Evolutionary conservation across 208 protist genomes (phyloP).

Genomic region (Trypanosomatidae sp.): DNA sequence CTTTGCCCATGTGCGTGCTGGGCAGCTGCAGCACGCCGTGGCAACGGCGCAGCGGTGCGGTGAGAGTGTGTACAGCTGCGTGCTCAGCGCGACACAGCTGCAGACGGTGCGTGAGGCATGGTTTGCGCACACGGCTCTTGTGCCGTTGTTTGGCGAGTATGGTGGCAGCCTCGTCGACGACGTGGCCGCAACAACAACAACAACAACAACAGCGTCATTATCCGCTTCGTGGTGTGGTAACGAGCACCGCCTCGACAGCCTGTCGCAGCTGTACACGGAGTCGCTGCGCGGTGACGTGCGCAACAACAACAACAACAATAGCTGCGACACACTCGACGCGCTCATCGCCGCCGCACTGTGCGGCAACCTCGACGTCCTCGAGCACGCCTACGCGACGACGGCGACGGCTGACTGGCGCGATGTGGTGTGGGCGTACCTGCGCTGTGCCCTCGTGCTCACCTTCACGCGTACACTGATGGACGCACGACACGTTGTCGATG

Average conservation of each 20-base stretch:
- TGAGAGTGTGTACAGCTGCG: constrained; percentile 60
- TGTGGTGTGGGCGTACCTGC: constrained; percentile 59
- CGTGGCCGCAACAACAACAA: no score
- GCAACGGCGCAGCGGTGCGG: constrained; percentile 22
- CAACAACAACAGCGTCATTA: no score
- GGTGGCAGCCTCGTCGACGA: constrained; percentile 40
- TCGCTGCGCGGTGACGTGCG: constrained; percentile 10
- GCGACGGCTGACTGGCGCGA: constrained; percentile 34
- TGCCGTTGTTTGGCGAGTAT: constrained; percentile 81
- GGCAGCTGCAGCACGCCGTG: constrained; percentile 49
- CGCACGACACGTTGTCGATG: constrained; percentile 7
- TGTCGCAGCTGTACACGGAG: constrained; percentile 65
- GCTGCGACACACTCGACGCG: constrained; percentile 4
- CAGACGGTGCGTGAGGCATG: constrained; percentile 64
- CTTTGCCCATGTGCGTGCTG: constrained; percentile 48
- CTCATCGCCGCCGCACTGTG: constrained; percentile 61
- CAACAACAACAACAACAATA: not conserved
- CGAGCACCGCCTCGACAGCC: constrained; percentile 50
- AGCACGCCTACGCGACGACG: constrained; percentile 31
- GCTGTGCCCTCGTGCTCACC: constrained; percentile 41
- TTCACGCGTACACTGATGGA: constrained; percentile 58
- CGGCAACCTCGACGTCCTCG: constrained; percentile 51
- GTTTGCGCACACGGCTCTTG: constrained; percentile 28
- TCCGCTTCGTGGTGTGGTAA: constrained; percentile 40
- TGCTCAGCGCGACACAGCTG: constrained; percentile 67